These are phyloP conservation scores for Leccinum griseonigrum DNA, from an alignment of 1,284 basidiomycete genomes.

Conservation along the genomic window DNA sequence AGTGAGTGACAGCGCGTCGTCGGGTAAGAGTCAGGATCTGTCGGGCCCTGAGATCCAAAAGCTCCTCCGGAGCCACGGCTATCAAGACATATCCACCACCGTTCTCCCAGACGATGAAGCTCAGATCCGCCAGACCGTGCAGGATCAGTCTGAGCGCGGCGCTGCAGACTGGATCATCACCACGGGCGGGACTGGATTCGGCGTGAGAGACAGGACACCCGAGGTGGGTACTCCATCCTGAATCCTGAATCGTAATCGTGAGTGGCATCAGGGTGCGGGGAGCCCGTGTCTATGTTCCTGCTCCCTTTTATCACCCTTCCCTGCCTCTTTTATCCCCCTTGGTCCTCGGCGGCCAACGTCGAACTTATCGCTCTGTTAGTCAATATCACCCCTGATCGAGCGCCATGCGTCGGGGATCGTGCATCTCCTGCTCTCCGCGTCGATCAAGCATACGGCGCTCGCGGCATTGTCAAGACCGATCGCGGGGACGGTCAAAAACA, in stretches of 20 bases:
- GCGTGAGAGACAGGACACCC: slow-evolving; percentile 74
- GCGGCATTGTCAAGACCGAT: slow-evolving; percentile 81
- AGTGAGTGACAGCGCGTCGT: slow-evolving; percentile 72
- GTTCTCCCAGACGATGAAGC: slow-evolving; percentile 66
- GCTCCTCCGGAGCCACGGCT: slow-evolving; percentile 44
- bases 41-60: slow-evolving; percentile 63
- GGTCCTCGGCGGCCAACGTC: background rate
- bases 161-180: slow-evolving; percentile 73
- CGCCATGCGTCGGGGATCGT: slow-evolving; percentile 78
- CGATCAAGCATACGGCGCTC: slow-evolving; percentile 72
- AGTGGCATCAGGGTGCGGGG: background rate
- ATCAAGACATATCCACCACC: slow-evolving; percentile 35
- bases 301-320: background rate
- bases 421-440: slow-evolving; percentile 68
- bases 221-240: slow-evolving; percentile 50
- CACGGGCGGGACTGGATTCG: slow-evolving; percentile 87
- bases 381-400: slow-evolving; percentile 68
- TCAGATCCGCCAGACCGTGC: slow-evolving; percentile 48
- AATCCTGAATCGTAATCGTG: background rate
- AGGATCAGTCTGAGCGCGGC: slow-evolving; percentile 42
- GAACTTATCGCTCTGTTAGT: slow-evolving; percentile 39
- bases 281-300: background rate
- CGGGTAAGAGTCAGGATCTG: slow-evolving; percentile 51
- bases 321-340: background rate
- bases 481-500: slow-evolving; percentile 67